phyloP scores from a whole-genome alignment of 106 monocot genomes.

The Allium cepa region DNA sequence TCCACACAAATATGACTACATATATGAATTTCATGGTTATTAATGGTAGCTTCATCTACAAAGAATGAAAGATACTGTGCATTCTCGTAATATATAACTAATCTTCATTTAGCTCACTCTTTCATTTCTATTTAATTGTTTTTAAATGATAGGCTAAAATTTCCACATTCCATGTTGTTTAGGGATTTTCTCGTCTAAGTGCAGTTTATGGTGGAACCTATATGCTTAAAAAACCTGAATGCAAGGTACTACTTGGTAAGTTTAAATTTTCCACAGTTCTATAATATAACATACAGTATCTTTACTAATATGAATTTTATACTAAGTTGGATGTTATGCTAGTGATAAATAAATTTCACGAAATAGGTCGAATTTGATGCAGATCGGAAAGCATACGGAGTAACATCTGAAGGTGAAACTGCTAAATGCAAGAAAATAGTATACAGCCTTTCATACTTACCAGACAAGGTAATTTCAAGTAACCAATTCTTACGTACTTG shows the following conservation, averaged over 20 bases:
- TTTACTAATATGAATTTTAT: too few species aligned
- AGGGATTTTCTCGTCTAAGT: conserved; percentile 85
- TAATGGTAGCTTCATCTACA: conserved; percentile 85
- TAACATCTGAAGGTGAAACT: conserved; percentile 78
- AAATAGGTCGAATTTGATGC: conserved; percentile 68
- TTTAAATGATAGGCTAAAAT: too few species aligned
- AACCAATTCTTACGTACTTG: background rate
- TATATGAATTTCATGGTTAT: conserved; percentile 87
- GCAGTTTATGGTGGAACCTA: conserved; percentile 90
- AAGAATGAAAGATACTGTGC: conserved; percentile 48
- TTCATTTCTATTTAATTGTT: background rate
- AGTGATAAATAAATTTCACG: background rate
- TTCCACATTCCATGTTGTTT: background rate
- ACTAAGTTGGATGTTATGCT: background rate
- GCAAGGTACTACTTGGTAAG: conserved; percentile 34
- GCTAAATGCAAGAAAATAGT: conserved; percentile 73
- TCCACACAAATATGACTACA: conserved; percentile 73
- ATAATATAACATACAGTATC: too few species aligned
- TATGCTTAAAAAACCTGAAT: conserved; percentile 85
- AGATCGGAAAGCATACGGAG: conserved; percentile 59
- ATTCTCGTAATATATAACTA: background rate
- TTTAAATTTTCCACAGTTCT: background rate
- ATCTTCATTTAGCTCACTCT: background rate
- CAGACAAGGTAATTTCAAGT: conserved; percentile 42
- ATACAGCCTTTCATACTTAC: conserved; percentile 75